A percentile compares a stretch with the other conserved stretches of the same genome.
Evolutionary conservation across 2,329 filamentous ascomycete genomes (phyloP).

Genomic region (Aspergillus unguis): DNA sequence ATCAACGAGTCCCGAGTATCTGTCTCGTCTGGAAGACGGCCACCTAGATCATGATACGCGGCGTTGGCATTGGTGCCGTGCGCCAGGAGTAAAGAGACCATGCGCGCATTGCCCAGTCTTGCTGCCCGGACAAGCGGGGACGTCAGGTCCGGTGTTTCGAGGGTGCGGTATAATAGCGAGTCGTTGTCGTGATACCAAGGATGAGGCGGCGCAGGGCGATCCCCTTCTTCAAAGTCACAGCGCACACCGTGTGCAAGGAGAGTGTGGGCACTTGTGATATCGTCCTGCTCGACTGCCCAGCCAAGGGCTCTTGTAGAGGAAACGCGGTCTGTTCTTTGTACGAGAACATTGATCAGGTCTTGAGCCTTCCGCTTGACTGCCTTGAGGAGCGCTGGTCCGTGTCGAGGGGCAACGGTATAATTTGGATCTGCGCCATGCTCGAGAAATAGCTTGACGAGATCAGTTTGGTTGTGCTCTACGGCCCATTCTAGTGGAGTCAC

Average conservation of each 20-base stretch:
- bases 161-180: not conserved
- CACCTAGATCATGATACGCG: not conserved
- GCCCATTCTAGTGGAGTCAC: constrained; percentile 15
- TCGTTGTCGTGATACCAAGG: not conserved
- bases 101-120: not conserved
- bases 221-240: not conserved
- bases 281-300: not conserved
- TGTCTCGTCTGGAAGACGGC: not conserved
- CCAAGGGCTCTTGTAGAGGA: not conserved
- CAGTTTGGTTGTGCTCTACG: constrained; percentile 8
- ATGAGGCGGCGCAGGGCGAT: not conserved
- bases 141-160: not conserved
- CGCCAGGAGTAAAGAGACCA: not conserved
- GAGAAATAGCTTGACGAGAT: constrained; percentile 8
- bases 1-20: not conserved
- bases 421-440: constrained; percentile 6
- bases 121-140: not conserved
- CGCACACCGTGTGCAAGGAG: not conserved
- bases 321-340: not conserved
- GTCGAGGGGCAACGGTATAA: not conserved
- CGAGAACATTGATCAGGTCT: not conserved
- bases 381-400: not conserved
- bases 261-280: not conserved
- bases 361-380: not conserved
- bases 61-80: not conserved